Percentiles rank a stretch among this genome's conserved stretches.
phyloP scores from a whole-genome alignment of 805 yeast species.

The Monosporozyma solicola region DNA sequence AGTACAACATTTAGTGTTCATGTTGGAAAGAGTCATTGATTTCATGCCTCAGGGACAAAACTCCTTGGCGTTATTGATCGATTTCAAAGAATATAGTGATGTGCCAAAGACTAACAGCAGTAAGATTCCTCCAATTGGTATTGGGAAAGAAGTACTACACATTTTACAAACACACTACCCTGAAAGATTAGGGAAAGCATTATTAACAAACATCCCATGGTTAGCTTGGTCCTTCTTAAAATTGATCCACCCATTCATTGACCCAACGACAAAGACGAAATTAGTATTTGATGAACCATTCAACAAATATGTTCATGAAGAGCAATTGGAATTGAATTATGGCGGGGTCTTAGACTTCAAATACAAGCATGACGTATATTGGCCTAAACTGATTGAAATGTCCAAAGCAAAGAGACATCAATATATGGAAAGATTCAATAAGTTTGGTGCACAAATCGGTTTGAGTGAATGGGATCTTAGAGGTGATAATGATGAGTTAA shows the following conservation, averaged over 20 bases:
- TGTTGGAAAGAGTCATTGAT: conserved; percentile 87
- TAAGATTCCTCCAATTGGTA: conserved; percentile 80
- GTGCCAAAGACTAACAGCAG: conserved; percentile 47
- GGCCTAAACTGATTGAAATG: conserved; percentile 60
- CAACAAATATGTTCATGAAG: conserved; percentile 67
- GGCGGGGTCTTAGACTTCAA: conserved; percentile 83
- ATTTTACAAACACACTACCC: conserved; percentile 97
- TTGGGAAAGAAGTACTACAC: conserved; percentile 85
- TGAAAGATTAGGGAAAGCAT: conserved; percentile 88
- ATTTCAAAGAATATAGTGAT: conserved; percentile 67
- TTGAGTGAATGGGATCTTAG: conserved; percentile 77
- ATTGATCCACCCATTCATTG: conserved; percentile 90
- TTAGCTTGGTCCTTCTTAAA: conserved; percentile 88
- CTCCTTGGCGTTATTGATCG: conserved; percentile 81
- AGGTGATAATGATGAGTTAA: conserved; percentile 29
- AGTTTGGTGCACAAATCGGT: conserved; percentile 66
- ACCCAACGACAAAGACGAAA: conserved; percentile 90
- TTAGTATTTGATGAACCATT: conserved; percentile 88
- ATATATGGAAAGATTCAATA: conserved; percentile 59
- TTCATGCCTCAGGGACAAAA: conserved; percentile 97
- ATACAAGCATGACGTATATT: conserved; percentile 71
- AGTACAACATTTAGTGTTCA: conserved; percentile 90
- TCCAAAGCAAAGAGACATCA: conserved; percentile 49
- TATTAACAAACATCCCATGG: conserved; percentile 88
- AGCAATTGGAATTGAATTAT: conserved; percentile 73